Conservation (phyloP, 306 rosid genomes). For the Medicago arabica region DNA sequence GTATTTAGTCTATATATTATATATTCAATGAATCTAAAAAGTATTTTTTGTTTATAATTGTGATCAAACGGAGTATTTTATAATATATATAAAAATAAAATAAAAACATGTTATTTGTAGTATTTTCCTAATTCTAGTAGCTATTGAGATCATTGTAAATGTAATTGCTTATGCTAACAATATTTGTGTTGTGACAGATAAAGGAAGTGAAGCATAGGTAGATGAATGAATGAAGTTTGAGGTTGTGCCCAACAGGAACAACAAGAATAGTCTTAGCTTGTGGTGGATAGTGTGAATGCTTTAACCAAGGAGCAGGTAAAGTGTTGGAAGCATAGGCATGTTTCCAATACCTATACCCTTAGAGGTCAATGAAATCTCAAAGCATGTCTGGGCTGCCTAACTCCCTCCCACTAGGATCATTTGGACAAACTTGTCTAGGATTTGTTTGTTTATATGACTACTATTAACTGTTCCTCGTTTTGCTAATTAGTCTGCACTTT, state of each 20-base stretch:
- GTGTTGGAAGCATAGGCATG: slow-evolving; percentile 25
- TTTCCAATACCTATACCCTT: neutral
- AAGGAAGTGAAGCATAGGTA: slow-evolving; percentile 45
- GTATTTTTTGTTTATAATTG: too few species aligned
- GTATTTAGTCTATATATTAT: too few species aligned
- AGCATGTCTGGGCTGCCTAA: slow-evolving; percentile 38
- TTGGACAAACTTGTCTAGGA: slow-evolving; percentile 40
- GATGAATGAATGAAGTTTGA: slow-evolving; percentile 31
- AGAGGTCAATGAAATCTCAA: slow-evolving; percentile 15
- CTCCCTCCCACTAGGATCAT: slow-evolving; percentile 42
- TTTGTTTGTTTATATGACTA: slow-evolving; percentile 39
- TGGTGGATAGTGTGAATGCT: slow-evolving; percentile 19
- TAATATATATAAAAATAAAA: too few species aligned
- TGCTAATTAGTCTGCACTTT: slow-evolving; percentile 43
- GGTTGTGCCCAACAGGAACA: slow-evolving; percentile 8
- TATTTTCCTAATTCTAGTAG: neutral
- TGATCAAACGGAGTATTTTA: too few species aligned
- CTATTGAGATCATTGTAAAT: too few species aligned
- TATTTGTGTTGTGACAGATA: slow-evolving; percentile 49
- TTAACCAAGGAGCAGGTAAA: slow-evolving; percentile 35
- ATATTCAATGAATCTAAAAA: too few species aligned
- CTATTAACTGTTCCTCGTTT: slow-evolving; percentile 41
- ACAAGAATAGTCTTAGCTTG: slow-evolving; percentile 21
- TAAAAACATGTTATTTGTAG: neutral
- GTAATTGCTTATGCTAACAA: slow-evolving; percentile 30